phyloP scores from a whole-genome alignment of 139 green algal species.

The Micractinium conductrix region DNA sequence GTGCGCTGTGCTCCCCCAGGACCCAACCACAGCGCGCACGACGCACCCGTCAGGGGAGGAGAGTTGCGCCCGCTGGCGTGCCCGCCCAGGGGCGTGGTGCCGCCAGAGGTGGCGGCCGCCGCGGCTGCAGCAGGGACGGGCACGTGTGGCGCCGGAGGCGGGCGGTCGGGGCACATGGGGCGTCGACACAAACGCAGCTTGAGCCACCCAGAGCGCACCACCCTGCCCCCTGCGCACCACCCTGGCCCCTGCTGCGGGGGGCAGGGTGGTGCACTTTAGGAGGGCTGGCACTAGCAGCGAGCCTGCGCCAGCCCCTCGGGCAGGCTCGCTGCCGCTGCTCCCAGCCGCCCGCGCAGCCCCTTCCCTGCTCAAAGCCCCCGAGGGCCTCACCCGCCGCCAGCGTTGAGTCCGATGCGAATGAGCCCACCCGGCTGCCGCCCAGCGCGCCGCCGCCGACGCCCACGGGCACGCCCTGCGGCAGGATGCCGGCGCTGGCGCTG shows the following conservation, averaged over 20 bases:
- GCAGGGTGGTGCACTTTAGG: too few relatives aligned
- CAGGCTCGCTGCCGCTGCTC: neutral
- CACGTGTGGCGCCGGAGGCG: too few relatives aligned
- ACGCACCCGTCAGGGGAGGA: slow-evolving; percentile 15
- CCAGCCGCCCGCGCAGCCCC: neutral
- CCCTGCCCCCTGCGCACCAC: too few relatives aligned
- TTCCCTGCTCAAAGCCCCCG: neutral
- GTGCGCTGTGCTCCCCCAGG: neutral
- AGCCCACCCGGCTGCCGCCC: neutral
- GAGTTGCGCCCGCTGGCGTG: slow-evolving; percentile 10
- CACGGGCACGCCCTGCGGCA: neutral
- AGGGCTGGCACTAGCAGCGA: too few relatives aligned
- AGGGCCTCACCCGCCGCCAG: slow-evolving; percentile 11
- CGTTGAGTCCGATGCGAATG: neutral
- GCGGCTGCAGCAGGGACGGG: neutral
- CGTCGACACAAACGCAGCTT: too few relatives aligned
- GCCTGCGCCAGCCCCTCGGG: too few relatives aligned
- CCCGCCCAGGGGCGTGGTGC: neutral
- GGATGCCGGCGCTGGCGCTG: neutral
- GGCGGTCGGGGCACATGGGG: too few relatives aligned
- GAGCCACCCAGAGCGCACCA: too few relatives aligned
- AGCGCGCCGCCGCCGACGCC: neutral
- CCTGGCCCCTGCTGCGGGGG: too few relatives aligned
- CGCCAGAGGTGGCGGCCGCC: neutral
- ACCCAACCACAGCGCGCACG: neutral